Percentiles rank a stretch among this genome's conserved stretches.
phyloP scores from a whole-genome alignment of 805 yeast species.

The Starmerella cellae region DNA sequence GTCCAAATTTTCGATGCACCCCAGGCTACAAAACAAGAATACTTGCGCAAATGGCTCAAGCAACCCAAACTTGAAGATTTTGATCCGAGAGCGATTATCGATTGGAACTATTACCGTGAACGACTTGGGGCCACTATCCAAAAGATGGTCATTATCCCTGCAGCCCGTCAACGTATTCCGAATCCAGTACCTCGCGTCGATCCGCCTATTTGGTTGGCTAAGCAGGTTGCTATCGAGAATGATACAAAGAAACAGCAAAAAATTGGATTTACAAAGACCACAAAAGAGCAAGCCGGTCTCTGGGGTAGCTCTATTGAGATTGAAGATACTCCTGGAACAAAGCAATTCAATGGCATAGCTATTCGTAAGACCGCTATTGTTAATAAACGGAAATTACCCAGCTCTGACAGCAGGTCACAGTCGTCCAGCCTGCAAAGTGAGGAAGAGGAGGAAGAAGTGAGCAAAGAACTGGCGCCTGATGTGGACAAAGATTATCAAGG shows the following conservation, averaged over 20 bases:
- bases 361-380: neutral
- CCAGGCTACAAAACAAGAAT: conserved; percentile 49
- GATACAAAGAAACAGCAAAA: conserved; percentile 64
- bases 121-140: conserved; percentile 86
- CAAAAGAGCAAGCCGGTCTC: conserved; percentile 17
- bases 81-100: conserved; percentile 79
- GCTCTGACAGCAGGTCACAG: neutral
- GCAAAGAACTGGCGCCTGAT: conserved; percentile 20
- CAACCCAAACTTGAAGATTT: conserved; percentile 65
- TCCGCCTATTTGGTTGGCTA: conserved; percentile 87
- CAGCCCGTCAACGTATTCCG: conserved; percentile 73
- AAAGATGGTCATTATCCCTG: conserved; percentile 92
- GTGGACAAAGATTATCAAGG: conserved; percentile 30
- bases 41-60: conserved; percentile 72
- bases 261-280: conserved; percentile 42
- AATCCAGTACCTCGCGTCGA: conserved; percentile 92
- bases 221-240: conserved; percentile 43
- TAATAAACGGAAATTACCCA: conserved; percentile 9
- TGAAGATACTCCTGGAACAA: conserved; percentile 48
- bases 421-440: conserved; percentile 29
- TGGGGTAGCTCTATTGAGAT: conserved; percentile 38
- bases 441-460: conserved; percentile 21
- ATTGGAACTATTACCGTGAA: conserved; percentile 87
- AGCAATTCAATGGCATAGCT: neutral
- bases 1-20: conserved; percentile 91